phyloP scores from a whole-genome alignment of 2,329 filamentous ascomycete genomes.

The Monosporascus sp. region DNA sequence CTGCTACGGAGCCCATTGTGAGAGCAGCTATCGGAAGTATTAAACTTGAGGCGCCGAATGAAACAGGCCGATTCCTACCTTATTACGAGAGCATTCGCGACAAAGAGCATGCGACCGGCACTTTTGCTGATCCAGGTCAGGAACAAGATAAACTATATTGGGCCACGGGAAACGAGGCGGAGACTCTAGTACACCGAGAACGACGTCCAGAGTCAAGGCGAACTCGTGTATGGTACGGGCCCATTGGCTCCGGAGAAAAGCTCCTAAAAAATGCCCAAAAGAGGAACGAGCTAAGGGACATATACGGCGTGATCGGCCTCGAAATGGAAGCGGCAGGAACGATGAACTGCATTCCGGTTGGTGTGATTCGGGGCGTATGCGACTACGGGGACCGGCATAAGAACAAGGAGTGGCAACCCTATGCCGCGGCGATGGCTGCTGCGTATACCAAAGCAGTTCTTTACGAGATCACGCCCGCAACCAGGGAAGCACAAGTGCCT shows the following conservation, averaged over 20 bases:
- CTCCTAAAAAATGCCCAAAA: conserved; percentile 22
- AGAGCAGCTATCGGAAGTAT: conserved; percentile 29
- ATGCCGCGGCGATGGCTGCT: conserved; percentile 28
- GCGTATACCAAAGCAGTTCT: conserved; percentile 23
- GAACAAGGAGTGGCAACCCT: conserved; percentile 29
- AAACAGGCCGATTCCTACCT: conserved; percentile 11
- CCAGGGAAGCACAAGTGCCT: too few relatives aligned
- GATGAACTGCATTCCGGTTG: conserved; percentile 27
- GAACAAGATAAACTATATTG: conserved; percentile 20
- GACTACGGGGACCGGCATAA: conserved; percentile 29
- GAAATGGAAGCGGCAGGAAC: conserved; percentile 15
- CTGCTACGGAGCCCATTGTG: conserved; percentile 24
- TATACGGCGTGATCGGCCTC: conserved; percentile 22
- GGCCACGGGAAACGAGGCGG: conserved; percentile 1
- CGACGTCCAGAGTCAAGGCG: conserved; percentile 13
- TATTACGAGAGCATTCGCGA: conserved; percentile 20
- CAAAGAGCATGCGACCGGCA: conserved; percentile 15
- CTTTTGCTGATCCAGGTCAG: conserved; percentile 28
- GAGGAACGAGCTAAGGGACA: conserved; percentile 20
- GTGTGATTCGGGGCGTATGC: conserved; percentile 28
- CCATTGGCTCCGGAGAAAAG: conserved; percentile 28
- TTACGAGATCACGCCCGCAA: conserved; percentile 6
- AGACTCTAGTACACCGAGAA: conserved; percentile 8
- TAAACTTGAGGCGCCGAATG: conserved; percentile 18
- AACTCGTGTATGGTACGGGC: conserved; percentile 28